Evolutionary conservation across 106 monocot genomes (phyloP).

Genomic region (Apostasia ramifera): DNA sequence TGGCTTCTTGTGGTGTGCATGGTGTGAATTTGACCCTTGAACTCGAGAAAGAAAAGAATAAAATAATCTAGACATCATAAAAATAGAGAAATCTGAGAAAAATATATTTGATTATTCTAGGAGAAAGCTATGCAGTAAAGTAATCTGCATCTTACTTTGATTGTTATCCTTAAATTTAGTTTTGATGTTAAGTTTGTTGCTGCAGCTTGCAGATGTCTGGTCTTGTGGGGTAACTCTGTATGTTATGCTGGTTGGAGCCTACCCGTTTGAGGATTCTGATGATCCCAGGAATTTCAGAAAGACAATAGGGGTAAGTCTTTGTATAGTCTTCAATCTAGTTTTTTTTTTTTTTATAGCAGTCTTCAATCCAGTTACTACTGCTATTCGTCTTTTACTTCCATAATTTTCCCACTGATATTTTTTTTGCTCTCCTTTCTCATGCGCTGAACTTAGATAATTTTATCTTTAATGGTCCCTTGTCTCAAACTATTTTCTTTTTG

Average conservation of each 20-base stretch:
- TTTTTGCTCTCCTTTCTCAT: no score
- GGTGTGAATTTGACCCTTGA: no score
- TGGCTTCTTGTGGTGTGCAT: no score
- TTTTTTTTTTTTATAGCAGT: not conserved
- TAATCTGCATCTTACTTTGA: no score
- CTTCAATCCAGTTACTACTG: not conserved
- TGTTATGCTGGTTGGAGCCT: slow-evolving; percentile 56
- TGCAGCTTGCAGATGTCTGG: slow-evolving; percentile 47
- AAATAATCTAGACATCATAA: no score
- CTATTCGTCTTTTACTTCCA: not conserved
- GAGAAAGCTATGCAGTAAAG: no score
- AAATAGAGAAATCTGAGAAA: no score
- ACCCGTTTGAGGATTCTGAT: slow-evolving; percentile 52
- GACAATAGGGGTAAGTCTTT: slow-evolving; percentile 36
- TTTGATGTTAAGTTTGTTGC: not conserved
- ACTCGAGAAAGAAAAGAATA: no score
- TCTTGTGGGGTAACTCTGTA: slow-evolving; percentile 58
- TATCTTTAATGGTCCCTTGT: not conserved
- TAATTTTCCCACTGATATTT: not conserved
- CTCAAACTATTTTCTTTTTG: not conserved
- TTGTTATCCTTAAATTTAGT: no score
- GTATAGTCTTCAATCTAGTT: not conserved
- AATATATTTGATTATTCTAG: no score
- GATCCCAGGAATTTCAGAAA: slow-evolving; percentile 59
- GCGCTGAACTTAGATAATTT: not conserved